phyloP scores from a whole-genome alignment of 331 rosid species.

The Rhamnella rubrinervis region DNA sequence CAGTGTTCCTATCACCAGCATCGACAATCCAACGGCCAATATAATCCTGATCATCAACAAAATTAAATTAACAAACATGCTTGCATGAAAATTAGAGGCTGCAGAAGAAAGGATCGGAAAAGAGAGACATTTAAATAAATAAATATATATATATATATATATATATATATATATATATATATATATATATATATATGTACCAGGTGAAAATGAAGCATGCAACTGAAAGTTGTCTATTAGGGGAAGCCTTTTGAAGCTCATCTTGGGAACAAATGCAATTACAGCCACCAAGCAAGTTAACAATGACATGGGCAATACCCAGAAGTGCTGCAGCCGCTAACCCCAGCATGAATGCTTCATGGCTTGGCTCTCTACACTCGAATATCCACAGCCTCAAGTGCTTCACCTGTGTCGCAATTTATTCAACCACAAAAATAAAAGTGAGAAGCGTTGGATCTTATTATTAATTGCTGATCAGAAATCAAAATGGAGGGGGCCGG shows the following conservation, averaged over 20 bases:
- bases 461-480: too few relatives aligned
- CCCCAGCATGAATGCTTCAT: slow-evolving; percentile 75
- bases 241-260: slow-evolving; percentile 55
- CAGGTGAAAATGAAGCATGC: slow-evolving; percentile 85
- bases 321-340: slow-evolving; percentile 66
- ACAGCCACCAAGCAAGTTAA: slow-evolving; percentile 79
- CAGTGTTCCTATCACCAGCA: slow-evolving; percentile 82
- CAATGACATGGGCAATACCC: slow-evolving; percentile 66
- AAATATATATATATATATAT: background rate
- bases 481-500: too few relatives aligned
- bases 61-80: background rate
- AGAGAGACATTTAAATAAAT: background rate
- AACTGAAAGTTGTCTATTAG: slow-evolving; percentile 70
- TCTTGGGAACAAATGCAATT: slow-evolving; percentile 74
- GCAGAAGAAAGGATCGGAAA: too few relatives aligned
- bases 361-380: slow-evolving; percentile 93
- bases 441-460: background rate
- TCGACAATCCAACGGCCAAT: slow-evolving; percentile 73
- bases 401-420: slow-evolving; percentile 49
- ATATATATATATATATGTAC: slow-evolving; percentile 32
- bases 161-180: background rate
- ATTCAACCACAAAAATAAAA: background rate
- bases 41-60: slow-evolving; percentile 57
- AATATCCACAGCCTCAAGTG: slow-evolving; percentile 83
- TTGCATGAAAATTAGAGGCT: too few relatives aligned